Evolutionary conservation across 148 eudicot species (phyloP), one percentile per base, ranked within the genome.

Genomic region (Vaccinium macrocarpon): DNA sequence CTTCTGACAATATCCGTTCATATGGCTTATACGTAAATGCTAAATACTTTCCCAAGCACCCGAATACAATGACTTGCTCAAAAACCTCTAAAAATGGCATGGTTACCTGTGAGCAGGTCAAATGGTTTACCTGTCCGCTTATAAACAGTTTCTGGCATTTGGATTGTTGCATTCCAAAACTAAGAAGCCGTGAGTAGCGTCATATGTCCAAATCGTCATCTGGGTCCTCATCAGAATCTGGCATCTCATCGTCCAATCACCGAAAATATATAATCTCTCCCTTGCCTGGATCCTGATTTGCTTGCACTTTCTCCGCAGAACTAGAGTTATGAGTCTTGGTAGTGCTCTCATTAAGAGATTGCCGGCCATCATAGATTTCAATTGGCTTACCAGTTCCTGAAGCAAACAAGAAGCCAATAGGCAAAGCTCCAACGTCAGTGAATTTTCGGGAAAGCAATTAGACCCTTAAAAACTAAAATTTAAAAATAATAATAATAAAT

Each of bases 171-270:
- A 66, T 68, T 68, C 2, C 59, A 49, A 51, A 7, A 53, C 12
- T 10, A 19, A 79, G 70, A 7, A 32, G 70, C 82, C 32, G 8
- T 19, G n/a, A 23, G 82, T 56, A 9, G 35, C 48, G 81, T 91
- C 83, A 97, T 78, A 97, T 93, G 87, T 97, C 98, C 89, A 97
- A 88, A 87, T 97, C 73, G 82, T 93, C 95, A 57, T 93, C 95
- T 66, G 94, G 95, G 73, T 93, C 95, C 88, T 93, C 95, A 80
- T 93, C 95, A 8, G 95, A 97, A 87, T 97, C 99, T 27, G 98
- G 98, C 92, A 87, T 90, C 87, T 97, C 99, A 86, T 97, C 99
- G 71, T 97, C 98, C 83, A 97, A 91, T 97, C 99, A 77, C 99
- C 99, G 98, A 79, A 92, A 82, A 86, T 97, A 97, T 74, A 92